phyloP scores from a whole-genome alignment of 257 asterid genomes.

The Solanum arcanum region DNA sequence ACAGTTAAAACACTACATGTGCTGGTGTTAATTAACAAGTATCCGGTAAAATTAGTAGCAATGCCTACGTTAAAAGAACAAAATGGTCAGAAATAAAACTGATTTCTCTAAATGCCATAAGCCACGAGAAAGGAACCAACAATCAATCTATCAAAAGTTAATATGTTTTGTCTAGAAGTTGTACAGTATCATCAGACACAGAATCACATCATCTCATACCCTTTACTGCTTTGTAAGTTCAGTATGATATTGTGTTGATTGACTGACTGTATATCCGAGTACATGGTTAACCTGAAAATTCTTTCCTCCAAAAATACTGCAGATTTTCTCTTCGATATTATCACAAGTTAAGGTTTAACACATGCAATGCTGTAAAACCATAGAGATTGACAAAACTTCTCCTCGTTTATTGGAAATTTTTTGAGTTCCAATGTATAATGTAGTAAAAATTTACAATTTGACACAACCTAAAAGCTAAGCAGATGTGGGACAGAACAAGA shows the following conservation, averaged over 20 bases:
- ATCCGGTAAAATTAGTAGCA: neutral
- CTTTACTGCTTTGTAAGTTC: neutral
- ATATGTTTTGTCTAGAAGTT: neutral
- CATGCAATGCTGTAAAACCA: neutral
- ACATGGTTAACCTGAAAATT: neutral
- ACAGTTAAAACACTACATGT: neutral
- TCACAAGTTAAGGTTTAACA: neutral
- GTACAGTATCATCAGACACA: neutral
- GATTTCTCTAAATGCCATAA: neutral
- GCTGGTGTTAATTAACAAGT: neutral
- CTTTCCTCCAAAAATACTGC: neutral
- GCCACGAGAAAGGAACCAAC: neutral
- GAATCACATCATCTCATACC: neutral
- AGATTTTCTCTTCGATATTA: neutral
- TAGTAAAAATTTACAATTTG: neutral
- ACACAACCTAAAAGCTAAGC: neutral
- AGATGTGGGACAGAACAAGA: constrained; percentile 1
- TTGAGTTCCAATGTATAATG: neutral
- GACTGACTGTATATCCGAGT: neutral
- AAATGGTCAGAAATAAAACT: neutral
- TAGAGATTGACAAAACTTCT: neutral
- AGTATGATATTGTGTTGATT: neutral
- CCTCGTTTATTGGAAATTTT: neutral
- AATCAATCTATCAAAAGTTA: neutral
- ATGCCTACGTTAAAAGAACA: neutral